These are phyloP conservation scores for Quercus bicolor DNA, from an alignment of 306 rosid genomes.

Conservation along the genomic window DNA sequence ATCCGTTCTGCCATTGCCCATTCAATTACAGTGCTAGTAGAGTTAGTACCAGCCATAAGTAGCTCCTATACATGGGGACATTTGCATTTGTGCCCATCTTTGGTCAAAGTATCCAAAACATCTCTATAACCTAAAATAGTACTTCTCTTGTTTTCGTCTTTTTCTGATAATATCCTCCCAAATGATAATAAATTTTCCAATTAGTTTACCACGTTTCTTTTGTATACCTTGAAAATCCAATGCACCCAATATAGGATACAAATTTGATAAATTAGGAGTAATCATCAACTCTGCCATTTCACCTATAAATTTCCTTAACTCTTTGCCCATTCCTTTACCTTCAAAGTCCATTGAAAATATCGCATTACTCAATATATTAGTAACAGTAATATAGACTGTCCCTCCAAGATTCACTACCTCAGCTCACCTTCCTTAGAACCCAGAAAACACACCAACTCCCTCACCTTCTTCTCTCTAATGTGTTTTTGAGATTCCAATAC, in stretches of 20 bases:
- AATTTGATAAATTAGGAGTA: background rate
- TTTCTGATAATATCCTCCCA: background rate
- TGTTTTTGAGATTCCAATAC: no score
- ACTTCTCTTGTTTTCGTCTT: background rate
- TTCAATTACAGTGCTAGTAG: background rate
- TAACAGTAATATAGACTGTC: background rate
- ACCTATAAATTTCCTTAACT: background rate
- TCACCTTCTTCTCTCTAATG: no score
- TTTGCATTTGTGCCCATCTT: background rate
- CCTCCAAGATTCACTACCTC: no score
- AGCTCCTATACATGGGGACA: background rate
- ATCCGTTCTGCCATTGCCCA: no score
- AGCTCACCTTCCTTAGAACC: background rate
- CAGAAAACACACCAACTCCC: background rate
- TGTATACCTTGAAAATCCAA: background rate
- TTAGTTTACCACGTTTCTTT: background rate
- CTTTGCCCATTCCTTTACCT: background rate
- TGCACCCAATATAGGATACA: background rate
- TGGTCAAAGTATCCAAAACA: background rate
- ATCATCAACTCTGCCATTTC: background rate
- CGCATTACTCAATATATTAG: background rate
- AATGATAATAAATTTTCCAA: background rate
- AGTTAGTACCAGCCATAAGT: background rate
- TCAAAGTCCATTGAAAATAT: slow-evolving; percentile 11
- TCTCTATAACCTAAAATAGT: background rate